phyloP scores from a whole-genome alignment of 768 basidiomycete genomes.

The Solioccasus polychromus region DNA sequence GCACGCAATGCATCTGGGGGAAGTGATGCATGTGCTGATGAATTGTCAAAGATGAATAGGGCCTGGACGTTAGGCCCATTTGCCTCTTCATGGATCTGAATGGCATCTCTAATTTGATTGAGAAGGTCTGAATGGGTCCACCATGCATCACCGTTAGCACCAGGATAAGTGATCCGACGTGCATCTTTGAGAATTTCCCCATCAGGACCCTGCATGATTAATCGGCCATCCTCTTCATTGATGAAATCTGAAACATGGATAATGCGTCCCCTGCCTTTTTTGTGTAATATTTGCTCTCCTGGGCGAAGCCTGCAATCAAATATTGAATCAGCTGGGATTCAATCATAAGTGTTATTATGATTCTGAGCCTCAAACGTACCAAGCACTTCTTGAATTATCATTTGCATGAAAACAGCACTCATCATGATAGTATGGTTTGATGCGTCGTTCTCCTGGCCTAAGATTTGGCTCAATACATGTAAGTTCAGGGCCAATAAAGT shows the following conservation, averaged over 20 bases:
- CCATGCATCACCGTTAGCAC: constrained; percentile 17
- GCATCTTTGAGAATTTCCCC: constrained; percentile 21
- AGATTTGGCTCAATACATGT: constrained; percentile 11
- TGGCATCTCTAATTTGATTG: constrained; percentile 1
- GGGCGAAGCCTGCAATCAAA: constrained; percentile 2
- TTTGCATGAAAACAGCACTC: constrained; percentile 18
- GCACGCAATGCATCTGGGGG: constrained; percentile 21
- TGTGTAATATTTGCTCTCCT: constrained; percentile 12
- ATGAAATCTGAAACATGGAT: constrained; percentile 44
- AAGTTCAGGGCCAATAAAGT: constrained; percentile 22
- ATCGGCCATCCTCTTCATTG: constrained; percentile 29
- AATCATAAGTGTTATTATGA: too few species aligned
- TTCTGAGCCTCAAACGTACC: constrained; percentile 26
- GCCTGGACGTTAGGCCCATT: constrained; percentile 13
- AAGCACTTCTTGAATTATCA: constrained; percentile 28
- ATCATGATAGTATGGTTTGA: constrained; percentile 17
- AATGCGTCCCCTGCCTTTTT: constrained; percentile 31
- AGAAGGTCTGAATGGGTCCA: constrained; percentile 5
- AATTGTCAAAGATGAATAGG: constrained; percentile 11
- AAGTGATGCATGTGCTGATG: constrained; percentile 10
- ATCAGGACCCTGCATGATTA: constrained; percentile 25
- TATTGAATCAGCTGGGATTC: too few species aligned
- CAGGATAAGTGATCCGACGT: constrained; percentile 16
- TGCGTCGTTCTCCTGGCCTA: not conserved
- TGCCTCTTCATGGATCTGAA: constrained; percentile 29